A percentile compares a stretch with the other conserved stretches of the same genome.
phyloP scores from a whole-genome alignment of 2,329 filamentous ascomycete species.

The Macrophomina phaseolina region DNA sequence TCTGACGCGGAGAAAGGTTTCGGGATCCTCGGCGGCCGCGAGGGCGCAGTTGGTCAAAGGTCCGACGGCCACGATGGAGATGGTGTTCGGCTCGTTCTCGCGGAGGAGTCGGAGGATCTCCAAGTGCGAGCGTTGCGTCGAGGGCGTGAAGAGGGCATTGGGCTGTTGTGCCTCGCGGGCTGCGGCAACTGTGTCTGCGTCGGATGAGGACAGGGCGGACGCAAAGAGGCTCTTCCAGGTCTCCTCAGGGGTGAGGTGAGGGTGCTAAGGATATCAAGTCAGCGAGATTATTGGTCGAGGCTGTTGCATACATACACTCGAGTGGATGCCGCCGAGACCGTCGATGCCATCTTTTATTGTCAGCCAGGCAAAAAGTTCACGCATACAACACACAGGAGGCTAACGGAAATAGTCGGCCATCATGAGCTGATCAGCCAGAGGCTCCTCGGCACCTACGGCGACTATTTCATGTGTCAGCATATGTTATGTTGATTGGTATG shows the following conservation, averaged over 20 bases:
- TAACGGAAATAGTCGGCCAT: constrained; percentile 78
- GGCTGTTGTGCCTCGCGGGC: constrained; percentile 44
- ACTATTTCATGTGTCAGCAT: constrained; percentile 50
- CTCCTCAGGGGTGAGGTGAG: constrained; percentile 53
- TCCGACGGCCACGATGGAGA: constrained; percentile 89
- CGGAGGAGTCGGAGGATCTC: constrained; percentile 87
- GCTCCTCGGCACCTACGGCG: constrained; percentile 84
- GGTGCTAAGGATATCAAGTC: constrained; percentile 44
- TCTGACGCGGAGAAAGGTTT: constrained; percentile 85
- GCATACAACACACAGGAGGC: constrained; percentile 37
- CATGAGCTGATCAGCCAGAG: constrained; percentile 81
- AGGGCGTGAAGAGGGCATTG: constrained; percentile 72
- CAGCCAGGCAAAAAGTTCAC: not conserved
- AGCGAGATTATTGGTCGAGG: not conserved
- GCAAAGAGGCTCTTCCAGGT: constrained; percentile 56
- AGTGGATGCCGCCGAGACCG: constrained; percentile 56
- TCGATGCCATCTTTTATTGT: constrained; percentile 52
- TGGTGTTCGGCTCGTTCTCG: constrained; percentile 80
- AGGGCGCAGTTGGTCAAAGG: constrained; percentile 93
- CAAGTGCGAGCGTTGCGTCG: constrained; percentile 73
- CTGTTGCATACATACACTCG: constrained; percentile 42
- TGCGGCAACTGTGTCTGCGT: constrained; percentile 40
- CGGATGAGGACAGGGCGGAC: constrained; percentile 39
- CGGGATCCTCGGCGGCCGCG: constrained; percentile 85
- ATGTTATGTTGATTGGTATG: not conserved